Evolutionary conservation across 2,329 filamentous ascomycete genomes (phyloP), one percentile per base, ranked within the genome.

Genomic region (Monilinia vaccinii-corymbosi): DNA sequence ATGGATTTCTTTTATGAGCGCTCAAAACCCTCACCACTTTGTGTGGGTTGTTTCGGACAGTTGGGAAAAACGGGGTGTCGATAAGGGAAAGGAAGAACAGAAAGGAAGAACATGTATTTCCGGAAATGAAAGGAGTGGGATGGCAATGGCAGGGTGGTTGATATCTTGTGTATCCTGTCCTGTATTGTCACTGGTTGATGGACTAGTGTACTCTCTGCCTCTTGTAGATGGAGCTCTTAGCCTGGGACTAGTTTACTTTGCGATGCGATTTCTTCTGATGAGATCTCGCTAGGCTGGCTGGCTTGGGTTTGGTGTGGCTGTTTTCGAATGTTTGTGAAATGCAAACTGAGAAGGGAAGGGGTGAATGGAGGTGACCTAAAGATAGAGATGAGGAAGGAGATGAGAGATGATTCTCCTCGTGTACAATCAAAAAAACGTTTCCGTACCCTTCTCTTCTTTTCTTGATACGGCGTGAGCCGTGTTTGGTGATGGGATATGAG

Each of bases 1-100:
- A 59, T 55, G 57, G 48, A 59, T 60, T 60, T 47, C 52, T 60
- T 36, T 56, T 56, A 60, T 55, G 58, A 49, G 51, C 34, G 48
- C 28, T 57, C 45, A 36, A 59, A 46, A 40, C 44, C 31, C 40
- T 40, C 48, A 31, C 21, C 28, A 44, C 6, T 42, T 48, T 51
- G 11, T 46, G 55, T 47, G 55, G 58, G 36, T 38, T 40, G 28
- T 56, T 3, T 58, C 42, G 38, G 59, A 40, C 16, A 36, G 21
- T 46, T 28, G 40, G 59, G 53, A 31, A 51, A 48, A 57, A 46
- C 42, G 21, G 51, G 59, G 31, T 60, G 52, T 58, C 36, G 58
- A 44, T 50, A 46, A 44, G 38, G 50, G 50, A 53, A 52, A 25
- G 49, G 40, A 53, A 38, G 51, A 55, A 55, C 38, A 44, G 25